Evolutionary conservation across 2,329 filamentous ascomycete genomes (phyloP).

Genomic region (Fusarium sp.): DNA sequence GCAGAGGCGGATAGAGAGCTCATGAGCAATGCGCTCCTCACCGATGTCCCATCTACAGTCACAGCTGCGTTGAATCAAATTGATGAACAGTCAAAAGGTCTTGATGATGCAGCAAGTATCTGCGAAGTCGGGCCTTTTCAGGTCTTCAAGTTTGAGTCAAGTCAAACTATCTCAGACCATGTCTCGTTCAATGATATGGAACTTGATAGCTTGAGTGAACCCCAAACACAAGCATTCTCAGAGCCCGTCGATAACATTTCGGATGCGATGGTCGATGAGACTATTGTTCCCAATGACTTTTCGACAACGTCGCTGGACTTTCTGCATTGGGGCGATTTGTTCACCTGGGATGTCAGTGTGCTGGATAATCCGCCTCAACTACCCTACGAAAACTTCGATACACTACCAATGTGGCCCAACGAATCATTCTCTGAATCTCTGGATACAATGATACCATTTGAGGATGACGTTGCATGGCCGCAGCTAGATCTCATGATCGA

Average conservation of each 20-base stretch:
- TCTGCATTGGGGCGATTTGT: constrained; percentile 38
- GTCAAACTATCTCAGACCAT: constrained; percentile 15
- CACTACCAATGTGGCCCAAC: constrained; percentile 17
- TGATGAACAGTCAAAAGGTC: constrained; percentile 33
- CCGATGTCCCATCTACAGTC: constrained; percentile 25
- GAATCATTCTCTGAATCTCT: constrained; percentile 22
- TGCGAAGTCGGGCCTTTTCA: constrained; percentile 30
- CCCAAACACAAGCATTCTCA: constrained; percentile 4
- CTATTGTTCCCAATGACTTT: not conserved
- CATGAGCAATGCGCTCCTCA: constrained; percentile 34
- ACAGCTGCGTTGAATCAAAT: constrained; percentile 34
- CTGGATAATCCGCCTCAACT: constrained; percentile 33
- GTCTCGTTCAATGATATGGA: constrained; percentile 25
- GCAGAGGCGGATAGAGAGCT: constrained; percentile 28
- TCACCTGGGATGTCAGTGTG: constrained; percentile 39
- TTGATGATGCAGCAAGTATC: not conserved
- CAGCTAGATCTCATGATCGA: constrained; percentile 37
- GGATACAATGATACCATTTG: constrained; percentile 7
- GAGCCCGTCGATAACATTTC: not conserved
- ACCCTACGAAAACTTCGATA: constrained; percentile 11
- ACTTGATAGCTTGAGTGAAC: constrained; percentile 17
- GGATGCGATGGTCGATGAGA: not conserved
- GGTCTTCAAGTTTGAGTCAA: constrained; percentile 36
- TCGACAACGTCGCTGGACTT: constrained; percentile 21
- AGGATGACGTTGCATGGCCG: constrained; percentile 28